phyloP scores from a whole-genome alignment of 1,284 basidiomycete genomes.

The Grifola frondosa region DNA sequence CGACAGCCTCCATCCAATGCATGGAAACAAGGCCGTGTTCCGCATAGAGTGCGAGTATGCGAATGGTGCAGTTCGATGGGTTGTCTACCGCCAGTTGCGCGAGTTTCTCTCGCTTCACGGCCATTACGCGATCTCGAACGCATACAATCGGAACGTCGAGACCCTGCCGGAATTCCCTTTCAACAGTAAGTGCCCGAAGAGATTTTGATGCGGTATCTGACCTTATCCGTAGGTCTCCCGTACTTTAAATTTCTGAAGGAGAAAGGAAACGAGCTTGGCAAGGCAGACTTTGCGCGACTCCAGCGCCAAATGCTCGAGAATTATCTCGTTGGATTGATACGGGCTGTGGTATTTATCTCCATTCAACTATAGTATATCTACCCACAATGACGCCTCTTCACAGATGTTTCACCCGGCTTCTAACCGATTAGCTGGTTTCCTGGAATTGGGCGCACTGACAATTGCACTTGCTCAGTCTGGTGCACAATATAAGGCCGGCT shows the following conservation, averaged over 20 bases:
- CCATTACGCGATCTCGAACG: conserved; percentile 88
- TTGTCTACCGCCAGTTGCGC: conserved; percentile 91
- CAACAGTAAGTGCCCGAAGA: conserved; percentile 57
- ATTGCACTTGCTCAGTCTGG: conserved; percentile 84
- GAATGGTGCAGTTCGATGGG: conserved; percentile 93
- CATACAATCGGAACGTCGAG: conserved; percentile 68
- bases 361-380: neutral
- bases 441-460: conserved; percentile 91
- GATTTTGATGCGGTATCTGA: neutral
- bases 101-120: conserved; percentile 92
- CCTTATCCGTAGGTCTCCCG: conserved; percentile 61
- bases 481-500: conserved; percentile 87
- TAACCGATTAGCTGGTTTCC: conserved; percentile 91
- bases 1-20: conserved; percentile 82
- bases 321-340: conserved; percentile 88
- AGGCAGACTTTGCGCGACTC: conserved; percentile 75
- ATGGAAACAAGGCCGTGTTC: conserved; percentile 80
- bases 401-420: conserved; percentile 97
- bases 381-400: neutral
- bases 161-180: conserved; percentile 91
- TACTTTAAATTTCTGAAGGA: conserved; percentile 84
- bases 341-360: conserved; percentile 70
- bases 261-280: conserved; percentile 50
- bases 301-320: conserved; percentile 85
- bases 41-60: conserved; percentile 97